Base-by-base conservation (phyloP, 257 asterid species). In the Catharanthus roseus region DNA sequence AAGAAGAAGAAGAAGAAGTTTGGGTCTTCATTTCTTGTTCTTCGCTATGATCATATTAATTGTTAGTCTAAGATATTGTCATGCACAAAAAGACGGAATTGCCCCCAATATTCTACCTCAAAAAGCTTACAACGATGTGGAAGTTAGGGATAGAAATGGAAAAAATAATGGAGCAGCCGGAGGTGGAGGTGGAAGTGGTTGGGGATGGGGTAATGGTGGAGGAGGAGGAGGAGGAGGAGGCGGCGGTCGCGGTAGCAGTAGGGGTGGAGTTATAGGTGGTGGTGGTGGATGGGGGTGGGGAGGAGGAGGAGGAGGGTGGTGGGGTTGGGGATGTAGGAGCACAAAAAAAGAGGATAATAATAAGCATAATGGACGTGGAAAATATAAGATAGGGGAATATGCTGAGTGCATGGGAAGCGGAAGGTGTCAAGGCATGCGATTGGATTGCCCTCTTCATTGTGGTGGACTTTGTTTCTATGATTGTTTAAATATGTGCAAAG, bases 371-470 rank as follows among this genome's bases (percentile, higher is more conserved):
- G 64, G 71, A 6, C 68, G 75, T 55, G 71, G 29, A 28, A 80
- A 74, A 18, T 85, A 80, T 31, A 72, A 21, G 58, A 51, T 82
- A 47, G 89, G 89, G 31, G 84, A 82, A 54, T 85, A 69, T 74
- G 87, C 89, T 23, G 80, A 80, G 53, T 85, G 89, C 78, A 77
- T 80, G 84, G 75, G 66, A 28, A 68, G 63, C 19, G 87, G 85
- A 72, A 83, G 86, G 63, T 81, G 86, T 51, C 66, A 58, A 71
- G 87, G 87, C 8, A 77, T 78, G 82, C 74, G 83, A 67, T 62
- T 85, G 73, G 87, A 83, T 23, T 85, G 89, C 62, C 89, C 87
- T 60, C 84, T 85, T 36, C 89, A 85, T 13, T 85, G 89, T 6
- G 87, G 89, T 3, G 89, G 87, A 24, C 81, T 78, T 58, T 82